Evolutionary conservation across 768 basidiomycete genomes (phyloP).

Genomic region (Rubroboletus satanas): DNA sequence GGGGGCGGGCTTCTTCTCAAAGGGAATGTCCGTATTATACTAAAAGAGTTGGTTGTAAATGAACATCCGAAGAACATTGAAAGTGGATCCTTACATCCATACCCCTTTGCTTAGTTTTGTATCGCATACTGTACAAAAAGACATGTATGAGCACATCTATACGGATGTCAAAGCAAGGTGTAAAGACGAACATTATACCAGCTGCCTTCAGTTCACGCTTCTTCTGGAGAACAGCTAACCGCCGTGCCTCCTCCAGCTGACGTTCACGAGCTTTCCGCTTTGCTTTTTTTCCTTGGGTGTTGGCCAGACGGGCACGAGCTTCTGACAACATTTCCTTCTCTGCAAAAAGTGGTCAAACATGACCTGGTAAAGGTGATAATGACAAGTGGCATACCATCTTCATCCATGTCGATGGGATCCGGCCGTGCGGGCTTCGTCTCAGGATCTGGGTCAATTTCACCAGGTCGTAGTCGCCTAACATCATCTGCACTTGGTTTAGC

Average conservation of each 20-base stretch:
- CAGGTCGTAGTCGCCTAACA: conserved; percentile 81
- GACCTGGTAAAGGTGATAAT: neutral
- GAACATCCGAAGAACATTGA: neutral
- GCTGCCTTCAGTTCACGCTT: conserved; percentile 97
- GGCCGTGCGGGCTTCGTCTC: conserved; percentile 98
- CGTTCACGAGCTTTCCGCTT: conserved; percentile 98
- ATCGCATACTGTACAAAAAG: conserved; percentile 62
- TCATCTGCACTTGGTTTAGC: conserved; percentile 89
- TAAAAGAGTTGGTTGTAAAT: conserved; percentile 28
- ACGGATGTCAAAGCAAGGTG: neutral
- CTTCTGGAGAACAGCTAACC: conserved; percentile 94
- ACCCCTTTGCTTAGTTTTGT: conserved; percentile 92
- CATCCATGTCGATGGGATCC: conserved; percentile 99
- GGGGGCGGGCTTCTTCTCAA: conserved; percentile 92
- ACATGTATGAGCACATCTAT: conserved; percentile 1
- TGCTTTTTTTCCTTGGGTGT: conserved; percentile 99
- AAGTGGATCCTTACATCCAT: conserved; percentile 74
- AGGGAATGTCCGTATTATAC: conserved; percentile 98
- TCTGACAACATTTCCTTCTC: conserved; percentile 99
- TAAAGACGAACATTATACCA: conserved; percentile 78
- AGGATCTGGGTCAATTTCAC: conserved; percentile 98
- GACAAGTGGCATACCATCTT: conserved; percentile 67
- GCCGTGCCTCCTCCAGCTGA: conserved; percentile 92
- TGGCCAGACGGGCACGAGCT: conserved; percentile 94
- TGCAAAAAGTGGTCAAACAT: conserved; percentile 28